These are phyloP conservation scores for Stachybotrys chartarum DNA, from an alignment of 2,329 filamentous ascomycete genomes.

Conservation along the genomic window DNA sequence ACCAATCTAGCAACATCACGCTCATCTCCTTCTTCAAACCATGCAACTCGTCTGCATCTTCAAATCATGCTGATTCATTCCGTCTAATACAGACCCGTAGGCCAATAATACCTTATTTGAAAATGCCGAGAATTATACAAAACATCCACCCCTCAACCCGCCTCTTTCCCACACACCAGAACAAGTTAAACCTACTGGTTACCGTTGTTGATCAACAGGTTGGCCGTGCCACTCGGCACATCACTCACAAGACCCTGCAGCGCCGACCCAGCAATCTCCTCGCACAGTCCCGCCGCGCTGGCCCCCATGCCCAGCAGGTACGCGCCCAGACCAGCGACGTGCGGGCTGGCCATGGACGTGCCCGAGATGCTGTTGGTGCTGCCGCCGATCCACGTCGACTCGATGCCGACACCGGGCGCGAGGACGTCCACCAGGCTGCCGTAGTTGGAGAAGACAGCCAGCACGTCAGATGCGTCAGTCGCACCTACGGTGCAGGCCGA, in stretches of 20 bases:
- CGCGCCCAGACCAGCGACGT: conserved; percentile 33
- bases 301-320: conserved; percentile 36
- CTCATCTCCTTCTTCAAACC: too few relatives aligned
- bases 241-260: conserved; percentile 28
- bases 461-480: conserved; percentile 28
- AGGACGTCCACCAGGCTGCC: conserved; percentile 42
- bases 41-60: too few relatives aligned
- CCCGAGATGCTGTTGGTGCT: conserved; percentile 33
- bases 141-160: not conserved
- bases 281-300: conserved; percentile 10
- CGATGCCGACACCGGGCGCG: conserved; percentile 39
- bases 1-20: too few relatives aligned
- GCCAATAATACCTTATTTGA: too few relatives aligned
- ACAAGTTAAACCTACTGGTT: conserved; percentile 1
- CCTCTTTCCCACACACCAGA: not conserved
- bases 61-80: too few relatives aligned
- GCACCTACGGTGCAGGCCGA: conserved; percentile 48
- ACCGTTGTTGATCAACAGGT: conserved; percentile 17
- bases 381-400: conserved; percentile 40
- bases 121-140: too few relatives aligned
- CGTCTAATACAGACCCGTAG: too few relatives aligned
- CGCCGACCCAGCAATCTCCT: conserved; percentile 20
- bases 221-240: conserved; percentile 12
- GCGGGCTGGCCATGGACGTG: conserved; percentile 37
- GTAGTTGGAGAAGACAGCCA: conserved; percentile 45